Evolutionary conservation across 2,329 filamentous ascomycete species (phyloP), one percentile per base, ranked within the genome.

Genomic region (Colletotrichum cereale): DNA sequence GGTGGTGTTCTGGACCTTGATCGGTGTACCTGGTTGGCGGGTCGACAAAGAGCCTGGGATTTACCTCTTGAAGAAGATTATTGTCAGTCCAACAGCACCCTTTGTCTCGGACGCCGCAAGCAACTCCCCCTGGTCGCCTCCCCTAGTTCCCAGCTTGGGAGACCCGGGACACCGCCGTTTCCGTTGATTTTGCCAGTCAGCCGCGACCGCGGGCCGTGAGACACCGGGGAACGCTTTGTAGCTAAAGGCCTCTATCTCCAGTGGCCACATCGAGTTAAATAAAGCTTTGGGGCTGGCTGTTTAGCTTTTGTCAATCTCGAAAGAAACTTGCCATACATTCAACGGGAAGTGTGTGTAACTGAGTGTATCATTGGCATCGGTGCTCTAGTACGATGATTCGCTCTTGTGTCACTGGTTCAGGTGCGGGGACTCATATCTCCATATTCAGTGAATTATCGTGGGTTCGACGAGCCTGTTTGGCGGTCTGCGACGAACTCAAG

Each of bases 51-150:
- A 6, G 18, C n/a, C n/a, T n/a, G n/a, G n/a, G 5, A 12, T 18
- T 4, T 55, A 11, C 1, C 2, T 1, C 3, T n/a, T 1, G 0
- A 26, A 2, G 2, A 34, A 34, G 10, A 18, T 16, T 14, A 6
- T 12, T 2, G 29, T 3, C 2, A 10, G 29, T 18, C 50, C 16
- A 16, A 31, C 4, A 53, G 29, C 26, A 2, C 2, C 3, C 18
- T n/a, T 14, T 47, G 44, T 12, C 7, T 14, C 18, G 26, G 5
- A n/a, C 21, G 21, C 42, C 38, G 57, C 31, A 56, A 48, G 18
- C 57, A 34, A 24, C 18, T 50, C n/a, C n/a, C n/a, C n/a, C n/a
- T n/a, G n/a, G n/a, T n/a, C n/a, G n/a, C n/a, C n/a, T n/a, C n/a
- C n/a, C n/a, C n/a, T n/a, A n/a, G 31, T 34, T 21, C 10, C 42